A percentile compares a stretch with the other conserved stretches of the same genome.
These are phyloP conservation scores for Colletotrichum gigasporum DNA, from an alignment of 2,329 filamentous ascomycete species.

Conservation along the genomic window DNA sequence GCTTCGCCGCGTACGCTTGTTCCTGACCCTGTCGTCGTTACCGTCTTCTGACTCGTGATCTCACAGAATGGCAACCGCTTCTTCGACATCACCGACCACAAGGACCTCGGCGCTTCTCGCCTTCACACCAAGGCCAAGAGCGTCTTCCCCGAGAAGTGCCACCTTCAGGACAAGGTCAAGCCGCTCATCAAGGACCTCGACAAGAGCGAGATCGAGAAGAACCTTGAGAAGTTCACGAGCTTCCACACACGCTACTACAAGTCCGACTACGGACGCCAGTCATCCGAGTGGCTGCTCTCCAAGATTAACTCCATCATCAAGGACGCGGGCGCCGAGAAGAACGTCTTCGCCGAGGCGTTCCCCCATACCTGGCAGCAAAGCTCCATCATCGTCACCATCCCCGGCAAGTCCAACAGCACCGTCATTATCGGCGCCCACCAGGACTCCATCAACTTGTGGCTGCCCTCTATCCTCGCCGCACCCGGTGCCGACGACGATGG, in stretches of 20 bases:
- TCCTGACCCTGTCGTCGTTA: neutral
- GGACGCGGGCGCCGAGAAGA: conserved; percentile 73
- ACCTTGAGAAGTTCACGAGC: conserved; percentile 80
- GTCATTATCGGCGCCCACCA: conserved; percentile 92
- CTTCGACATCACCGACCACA: conserved; percentile 90
- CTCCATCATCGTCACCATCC: conserved; percentile 91
- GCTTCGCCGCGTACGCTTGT: conserved; percentile 74
- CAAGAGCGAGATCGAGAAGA: conserved; percentile 78
- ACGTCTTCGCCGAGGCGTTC: conserved; percentile 78
- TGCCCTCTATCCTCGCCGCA: conserved; percentile 84
- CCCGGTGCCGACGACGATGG: conserved; percentile 97
- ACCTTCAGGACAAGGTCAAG: conserved; percentile 71
- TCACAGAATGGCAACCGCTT: conserved; percentile 85
- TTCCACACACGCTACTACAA: conserved; percentile 88
- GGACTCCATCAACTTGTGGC: conserved; percentile 93
- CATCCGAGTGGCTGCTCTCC: conserved; percentile 85
- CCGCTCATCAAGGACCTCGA: conserved; percentile 75
- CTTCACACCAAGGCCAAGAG: conserved; percentile 48
- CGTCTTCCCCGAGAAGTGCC: conserved; percentile 74
- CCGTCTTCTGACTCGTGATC: neutral
- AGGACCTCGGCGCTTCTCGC: conserved; percentile 66
- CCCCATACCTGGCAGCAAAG: conserved; percentile 88
- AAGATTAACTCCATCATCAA: conserved; percentile 78
- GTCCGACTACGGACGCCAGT: conserved; percentile 81
- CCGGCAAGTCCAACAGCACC: conserved; percentile 84